Evolutionary conservation across 1,284 basidiomycete genomes (phyloP), one percentile per base, ranked within the genome.

Genomic region (Papiliotrema laurentii): DNA sequence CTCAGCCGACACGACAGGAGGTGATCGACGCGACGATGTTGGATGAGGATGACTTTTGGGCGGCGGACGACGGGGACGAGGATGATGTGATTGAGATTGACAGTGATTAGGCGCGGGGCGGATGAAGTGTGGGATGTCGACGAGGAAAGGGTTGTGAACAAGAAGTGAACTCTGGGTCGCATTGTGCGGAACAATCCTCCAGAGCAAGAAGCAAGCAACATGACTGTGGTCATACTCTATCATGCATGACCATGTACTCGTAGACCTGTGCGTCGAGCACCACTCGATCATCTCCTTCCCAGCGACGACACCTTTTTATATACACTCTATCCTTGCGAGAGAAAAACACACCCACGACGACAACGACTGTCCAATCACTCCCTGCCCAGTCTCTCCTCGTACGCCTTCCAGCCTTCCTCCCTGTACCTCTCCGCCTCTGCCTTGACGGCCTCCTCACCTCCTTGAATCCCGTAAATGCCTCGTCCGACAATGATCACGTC

Each of bases 401-500:
- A 98, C 18, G 96, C 93, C 43, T 82, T 79, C 96, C 94, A 98
- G 0, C 94, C 94, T 56, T 86, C 91, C 49, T 77, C 74, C 66
- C 81, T 82, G 72, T 98, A 98, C 64, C 84, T 79, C 70, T 87
- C 82, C 5, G 90, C 90, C 68, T 91, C 86, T 37, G 75, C 76
- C 57, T 77, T 77, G 35, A 86, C 83, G 49, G 79, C 76, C 26
- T 79, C 77, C 37, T 84, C 80, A 19, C 80, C 77, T 7, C 81
- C 78, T 36, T 80, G 75, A 27, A 69, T 58, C 16, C 89, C 90
- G 72, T 97, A 96, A 45, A 99, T 86, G 0, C 94, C 96, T 50
- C 96, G 78, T 14, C 96, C 96, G 33, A 99, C 96, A 57, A 99
- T 98, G 67, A 98, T 98, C 25, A 98, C 82, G 76, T 99, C 96